Conservation (phyloP, 805 yeast species). For the Metschnikowia lochheadii region DNA sequence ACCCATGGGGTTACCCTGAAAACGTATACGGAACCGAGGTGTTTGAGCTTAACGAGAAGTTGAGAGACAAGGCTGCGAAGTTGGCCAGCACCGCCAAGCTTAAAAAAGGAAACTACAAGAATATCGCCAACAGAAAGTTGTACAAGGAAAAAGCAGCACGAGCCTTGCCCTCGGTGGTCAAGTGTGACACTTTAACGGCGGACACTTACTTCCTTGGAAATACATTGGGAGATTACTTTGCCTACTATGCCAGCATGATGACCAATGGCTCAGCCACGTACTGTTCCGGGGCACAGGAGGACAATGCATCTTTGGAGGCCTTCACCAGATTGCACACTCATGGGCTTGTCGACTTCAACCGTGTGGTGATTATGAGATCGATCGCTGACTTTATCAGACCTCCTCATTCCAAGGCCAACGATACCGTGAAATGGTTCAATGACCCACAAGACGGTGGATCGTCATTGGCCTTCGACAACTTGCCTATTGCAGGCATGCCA, state of each 20-base stretch:
- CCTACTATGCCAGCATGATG: constrained; percentile 43
- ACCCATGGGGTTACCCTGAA: constrained; percentile 48
- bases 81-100: constrained; percentile 46
- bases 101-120: constrained; percentile 43
- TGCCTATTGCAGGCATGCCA: constrained; percentile 52
- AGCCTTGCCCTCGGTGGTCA: constrained; percentile 42
- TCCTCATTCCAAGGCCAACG: constrained; percentile 41
- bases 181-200: constrained; percentile 58
- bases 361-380: constrained; percentile 58
- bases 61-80: constrained; percentile 54
- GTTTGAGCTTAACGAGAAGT: constrained; percentile 54
- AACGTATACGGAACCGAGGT: constrained; percentile 62
- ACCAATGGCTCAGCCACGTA: constrained; percentile 58
- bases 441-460: constrained; percentile 50
- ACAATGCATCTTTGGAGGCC: constrained; percentile 60
- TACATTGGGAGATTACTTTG: constrained; percentile 46
- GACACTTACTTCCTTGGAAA: constrained; percentile 60
- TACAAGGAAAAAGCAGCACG: constrained; percentile 51
- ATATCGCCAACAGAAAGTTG: constrained; percentile 43
- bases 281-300: constrained; percentile 65
- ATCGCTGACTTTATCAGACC: constrained; percentile 57
- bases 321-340: constrained; percentile 49
- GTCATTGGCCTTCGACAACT: constrained; percentile 45
- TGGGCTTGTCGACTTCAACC: constrained; percentile 53
- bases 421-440: constrained; percentile 49